Conservation (phyloP, 2,329 filamentous ascomycete genomes). For the Epichloe sylvatica region DNA sequence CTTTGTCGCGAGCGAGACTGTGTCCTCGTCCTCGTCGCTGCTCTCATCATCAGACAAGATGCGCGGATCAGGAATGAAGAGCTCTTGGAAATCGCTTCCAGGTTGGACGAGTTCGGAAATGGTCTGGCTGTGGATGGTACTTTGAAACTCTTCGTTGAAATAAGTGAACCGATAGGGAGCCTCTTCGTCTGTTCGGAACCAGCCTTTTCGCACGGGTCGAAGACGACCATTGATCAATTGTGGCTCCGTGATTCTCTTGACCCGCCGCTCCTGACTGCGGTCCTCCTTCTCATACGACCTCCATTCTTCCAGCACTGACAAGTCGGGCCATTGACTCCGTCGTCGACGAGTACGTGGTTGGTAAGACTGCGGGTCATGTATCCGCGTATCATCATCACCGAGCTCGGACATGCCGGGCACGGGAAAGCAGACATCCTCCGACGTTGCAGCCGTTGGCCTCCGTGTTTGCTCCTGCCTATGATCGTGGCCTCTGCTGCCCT, state of each 20-base stretch:
- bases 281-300: conserved; percentile 74
- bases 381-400: conserved; percentile 56
- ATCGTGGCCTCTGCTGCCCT: conserved; percentile 11
- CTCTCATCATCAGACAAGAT: conserved; percentile 60
- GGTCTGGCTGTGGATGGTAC: conserved; percentile 88
- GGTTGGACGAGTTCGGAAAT: conserved; percentile 87
- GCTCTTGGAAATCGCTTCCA: conserved; percentile 67
- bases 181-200: conserved; percentile 82
- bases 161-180: conserved; percentile 92
- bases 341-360: conserved; percentile 39
- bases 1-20: conserved; percentile 13
- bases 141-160: conserved; percentile 94
- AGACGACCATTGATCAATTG: conserved; percentile 82
- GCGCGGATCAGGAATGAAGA: conserved; percentile 81
- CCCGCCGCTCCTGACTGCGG: conserved; percentile 64
- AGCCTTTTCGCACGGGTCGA: conserved; percentile 63
- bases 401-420: conserved; percentile 59
- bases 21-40: conserved; percentile 39
- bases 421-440: conserved; percentile 89
- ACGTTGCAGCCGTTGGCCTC: conserved; percentile 48
- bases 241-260: conserved; percentile 87
- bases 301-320: conserved; percentile 78
- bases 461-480: conserved; percentile 16
- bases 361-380: conserved; percentile 26
- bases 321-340: conserved; percentile 70